These are phyloP conservation scores for Ganoderma sinense DNA, from an alignment of 1,284 basidiomycete species.

Conservation along the genomic window DNA sequence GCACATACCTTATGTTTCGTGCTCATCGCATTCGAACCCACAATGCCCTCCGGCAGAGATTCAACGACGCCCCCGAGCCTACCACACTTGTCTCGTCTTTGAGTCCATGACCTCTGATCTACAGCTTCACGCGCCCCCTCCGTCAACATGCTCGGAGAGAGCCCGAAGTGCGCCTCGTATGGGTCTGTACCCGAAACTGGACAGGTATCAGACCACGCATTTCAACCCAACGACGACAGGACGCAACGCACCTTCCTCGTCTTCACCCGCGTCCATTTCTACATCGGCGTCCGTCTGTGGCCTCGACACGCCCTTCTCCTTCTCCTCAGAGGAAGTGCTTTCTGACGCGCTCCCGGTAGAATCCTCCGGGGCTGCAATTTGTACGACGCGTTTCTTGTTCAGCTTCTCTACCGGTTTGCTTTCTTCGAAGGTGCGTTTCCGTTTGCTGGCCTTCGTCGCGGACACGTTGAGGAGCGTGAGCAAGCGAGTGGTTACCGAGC, in stretches of 20 bases:
- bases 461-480: conserved; percentile 95
- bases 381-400: conserved; percentile 59
- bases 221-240: too few species aligned
- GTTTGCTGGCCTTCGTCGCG: conserved; percentile 72
- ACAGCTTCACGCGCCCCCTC: conserved; percentile 54
- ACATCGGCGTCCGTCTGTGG: conserved; percentile 31
- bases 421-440: conserved; percentile 57
- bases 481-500: conserved; percentile 79
- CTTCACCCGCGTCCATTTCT: conserved; percentile 31
- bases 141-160: conserved; percentile 54
- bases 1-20: conserved; percentile 24
- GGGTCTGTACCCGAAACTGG: conserved; percentile 41
- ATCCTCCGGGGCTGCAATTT: conserved; percentile 25
- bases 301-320: conserved; percentile 32
- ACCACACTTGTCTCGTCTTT: conserved; percentile 48
- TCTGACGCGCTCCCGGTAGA: conserved; percentile 16
- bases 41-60: conserved; percentile 52
- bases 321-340: conserved; percentile 1
- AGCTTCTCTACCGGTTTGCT: conserved; percentile 60
- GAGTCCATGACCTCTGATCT: conserved; percentile 60
- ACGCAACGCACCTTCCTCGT: conserved; percentile 8
- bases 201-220: neutral
- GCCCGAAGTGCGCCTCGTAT: conserved; percentile 76
- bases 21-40: conserved; percentile 22
- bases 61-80: conserved; percentile 64